phyloP scores from a whole-genome alignment of 75 land plant species.

The Cupressus sempervirens region DNA sequence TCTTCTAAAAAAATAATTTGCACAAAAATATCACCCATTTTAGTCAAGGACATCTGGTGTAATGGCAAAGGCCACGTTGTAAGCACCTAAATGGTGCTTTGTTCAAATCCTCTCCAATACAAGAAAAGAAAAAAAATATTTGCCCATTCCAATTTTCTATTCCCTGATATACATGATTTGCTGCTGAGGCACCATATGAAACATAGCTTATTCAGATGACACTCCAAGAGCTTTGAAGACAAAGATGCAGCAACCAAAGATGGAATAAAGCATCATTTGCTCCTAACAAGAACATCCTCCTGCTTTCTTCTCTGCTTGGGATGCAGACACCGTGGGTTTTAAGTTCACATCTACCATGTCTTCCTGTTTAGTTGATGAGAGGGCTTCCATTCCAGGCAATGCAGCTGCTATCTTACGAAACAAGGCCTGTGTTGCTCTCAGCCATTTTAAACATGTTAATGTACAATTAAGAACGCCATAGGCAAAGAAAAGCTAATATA shows the following conservation, averaged over 20 bases:
- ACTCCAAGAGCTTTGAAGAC: constrained; percentile 7
- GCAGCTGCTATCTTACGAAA: constrained; percentile 50
- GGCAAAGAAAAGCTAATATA: neutral
- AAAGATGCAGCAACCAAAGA: neutral
- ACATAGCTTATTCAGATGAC: neutral
- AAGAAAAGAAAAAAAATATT: too few species aligned
- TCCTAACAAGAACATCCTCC: constrained; percentile 51
- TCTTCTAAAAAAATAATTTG: neutral
- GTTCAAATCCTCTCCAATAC: too few species aligned
- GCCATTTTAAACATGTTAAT: neutral
- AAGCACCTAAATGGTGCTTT: too few species aligned
- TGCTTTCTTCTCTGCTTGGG: constrained; percentile 30
- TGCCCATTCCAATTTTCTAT: constrained; percentile 3
- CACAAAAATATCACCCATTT: neutral
- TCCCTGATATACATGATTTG: constrained; percentile 9
- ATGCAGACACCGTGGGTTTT: constrained; percentile 27
- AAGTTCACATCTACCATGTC: constrained; percentile 44
- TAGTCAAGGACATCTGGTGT: too few species aligned
- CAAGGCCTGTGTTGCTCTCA: constrained; percentile 27
- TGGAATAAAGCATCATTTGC: constrained; percentile 5
- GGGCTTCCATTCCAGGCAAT: constrained; percentile 50
- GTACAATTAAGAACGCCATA: neutral
- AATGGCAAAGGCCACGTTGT: too few species aligned
- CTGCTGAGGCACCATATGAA: constrained; percentile 4
- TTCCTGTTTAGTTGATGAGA: constrained; percentile 42